phyloP scores from a whole-genome alignment of 2,329 filamentous ascomycete species.

The Monosporascus sp. region DNA sequence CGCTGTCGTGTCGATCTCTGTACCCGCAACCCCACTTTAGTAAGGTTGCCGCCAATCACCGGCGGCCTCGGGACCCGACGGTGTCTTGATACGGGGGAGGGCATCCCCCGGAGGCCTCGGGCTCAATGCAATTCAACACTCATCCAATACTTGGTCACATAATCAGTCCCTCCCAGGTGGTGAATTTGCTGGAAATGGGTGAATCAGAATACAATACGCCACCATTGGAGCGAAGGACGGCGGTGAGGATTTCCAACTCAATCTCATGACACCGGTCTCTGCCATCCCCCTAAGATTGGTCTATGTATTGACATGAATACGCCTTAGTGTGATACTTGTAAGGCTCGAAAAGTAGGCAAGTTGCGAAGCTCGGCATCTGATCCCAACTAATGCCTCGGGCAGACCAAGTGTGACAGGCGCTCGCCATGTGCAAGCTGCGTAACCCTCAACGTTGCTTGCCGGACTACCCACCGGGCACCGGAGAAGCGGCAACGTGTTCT shows the following conservation, averaged over 20 bases:
- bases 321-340: slow-evolving; percentile 22
- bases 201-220: slow-evolving; percentile 12
- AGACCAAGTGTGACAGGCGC: slow-evolving; percentile 26
- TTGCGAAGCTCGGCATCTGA: neutral
- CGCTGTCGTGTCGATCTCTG: neutral
- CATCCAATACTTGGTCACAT: neutral
- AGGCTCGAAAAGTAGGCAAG: slow-evolving; percentile 18
- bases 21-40: too few species aligned
- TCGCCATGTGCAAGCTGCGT: slow-evolving; percentile 25
- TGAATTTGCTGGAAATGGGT: slow-evolving; percentile 11
- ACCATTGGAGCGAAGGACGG: slow-evolving; percentile 16
- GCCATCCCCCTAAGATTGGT: neutral
- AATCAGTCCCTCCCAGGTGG: neutral
- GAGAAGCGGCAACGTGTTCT: slow-evolving; percentile 28
- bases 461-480: slow-evolving; percentile 13
- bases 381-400: neutral
- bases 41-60: neutral
- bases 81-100: neutral
- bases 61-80: slow-evolving; percentile 15
- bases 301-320: slow-evolving; percentile 1
- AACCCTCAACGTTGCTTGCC: slow-evolving; percentile 22
- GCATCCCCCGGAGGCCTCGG: neutral
- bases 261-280: neutral
- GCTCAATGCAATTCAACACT: neutral
- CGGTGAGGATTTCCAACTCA: slow-evolving; percentile 14